Base-by-base conservation (phyloP, 768 basidiomycete species). In the Chalciporus chontae region DNA sequence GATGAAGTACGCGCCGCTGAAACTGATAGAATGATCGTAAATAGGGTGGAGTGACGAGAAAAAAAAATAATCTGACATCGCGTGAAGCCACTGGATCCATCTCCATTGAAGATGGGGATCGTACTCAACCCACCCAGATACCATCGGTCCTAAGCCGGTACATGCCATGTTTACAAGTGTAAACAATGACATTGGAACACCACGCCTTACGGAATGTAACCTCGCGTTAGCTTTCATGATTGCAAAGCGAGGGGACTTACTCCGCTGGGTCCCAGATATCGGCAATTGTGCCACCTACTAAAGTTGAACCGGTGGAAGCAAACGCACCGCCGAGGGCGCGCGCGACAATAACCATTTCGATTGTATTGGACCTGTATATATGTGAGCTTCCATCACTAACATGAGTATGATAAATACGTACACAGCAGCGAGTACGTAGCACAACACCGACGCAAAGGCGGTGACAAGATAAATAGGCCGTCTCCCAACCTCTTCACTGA, bases 61-160 rank as follows among this genome's bases (percentile, higher is more conserved):
- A 43, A 44, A 43, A 52, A 18, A n/a, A 15, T 32, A n/a, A 31
- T 61, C 54, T 27, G 21, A 80, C 83, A 85, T 87, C 58, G 83
- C 71, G 51, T 84, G 81, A 11, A 89, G 75, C 87, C 87, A 90
- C 60, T 88, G 81, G 19, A 92, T 87, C 87, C 87, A 90, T 19
- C 87, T 73, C 87, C 89, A 90, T 59, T 73, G 73, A 11, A 90
- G 67, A 18, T 67, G 69, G 0, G 73, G 69, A 50, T 81, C 77
- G 54, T 77, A 71, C 57, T 89, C 83, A 27, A 87, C 71, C 80
- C 83, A 86, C 14, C 83, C 83, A 19, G 80, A 78, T 8, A 76
- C 66, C 3, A 86, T 66, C 1, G 87, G 81, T 11, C 84, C 88
- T 3, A 90, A 40, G 0, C 81, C 85, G 2, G 80, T 82, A 1